These are phyloP conservation scores for Choiromyces venosus DNA, from an alignment of 495 filamentous ascomycete species.

Conservation along the genomic window DNA sequence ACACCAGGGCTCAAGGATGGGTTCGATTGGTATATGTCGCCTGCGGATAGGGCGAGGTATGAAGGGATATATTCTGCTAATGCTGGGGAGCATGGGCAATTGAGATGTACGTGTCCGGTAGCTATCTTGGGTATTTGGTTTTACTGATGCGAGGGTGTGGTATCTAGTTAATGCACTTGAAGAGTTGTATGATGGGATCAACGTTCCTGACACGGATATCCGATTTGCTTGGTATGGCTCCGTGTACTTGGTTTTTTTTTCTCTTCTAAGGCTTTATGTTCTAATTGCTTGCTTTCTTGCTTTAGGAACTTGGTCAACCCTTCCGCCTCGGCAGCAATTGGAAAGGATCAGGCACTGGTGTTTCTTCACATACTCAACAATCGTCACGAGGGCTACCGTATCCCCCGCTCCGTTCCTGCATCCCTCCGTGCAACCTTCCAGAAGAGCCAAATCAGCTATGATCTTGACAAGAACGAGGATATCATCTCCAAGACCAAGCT, in stretches of 20 bases:
- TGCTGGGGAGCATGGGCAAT: slow-evolving; percentile 74
- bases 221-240: slow-evolving; percentile 66
- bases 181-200: slow-evolving; percentile 80
- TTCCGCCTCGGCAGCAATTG: slow-evolving; percentile 67
- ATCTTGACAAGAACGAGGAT: slow-evolving; percentile 61
- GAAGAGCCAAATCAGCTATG: slow-evolving; percentile 89
- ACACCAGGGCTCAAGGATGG: slow-evolving; percentile 81
- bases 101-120: slow-evolving; percentile 55
- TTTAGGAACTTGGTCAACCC: slow-evolving; percentile 80
- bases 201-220: slow-evolving; percentile 93
- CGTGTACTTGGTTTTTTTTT: background rate
- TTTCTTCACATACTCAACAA: slow-evolving; percentile 95
- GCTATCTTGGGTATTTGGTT: background rate
- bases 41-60: slow-evolving; percentile 82
- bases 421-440: slow-evolving; percentile 88
- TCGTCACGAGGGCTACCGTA: slow-evolving; percentile 89
- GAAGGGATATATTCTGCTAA: slow-evolving; percentile 92
- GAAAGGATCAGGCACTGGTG: slow-evolving; percentile 86
- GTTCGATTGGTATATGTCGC: slow-evolving; percentile 99
- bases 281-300: background rate
- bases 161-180: slow-evolving; percentile 67
- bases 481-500: slow-evolving; percentile 20
- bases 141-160: slow-evolving; percentile 1
- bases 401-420: slow-evolving; percentile 87
- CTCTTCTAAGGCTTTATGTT: background rate